Base-by-base conservation (phyloP, 148 eudicot species). In the Vaccinium darrowii region DNA sequence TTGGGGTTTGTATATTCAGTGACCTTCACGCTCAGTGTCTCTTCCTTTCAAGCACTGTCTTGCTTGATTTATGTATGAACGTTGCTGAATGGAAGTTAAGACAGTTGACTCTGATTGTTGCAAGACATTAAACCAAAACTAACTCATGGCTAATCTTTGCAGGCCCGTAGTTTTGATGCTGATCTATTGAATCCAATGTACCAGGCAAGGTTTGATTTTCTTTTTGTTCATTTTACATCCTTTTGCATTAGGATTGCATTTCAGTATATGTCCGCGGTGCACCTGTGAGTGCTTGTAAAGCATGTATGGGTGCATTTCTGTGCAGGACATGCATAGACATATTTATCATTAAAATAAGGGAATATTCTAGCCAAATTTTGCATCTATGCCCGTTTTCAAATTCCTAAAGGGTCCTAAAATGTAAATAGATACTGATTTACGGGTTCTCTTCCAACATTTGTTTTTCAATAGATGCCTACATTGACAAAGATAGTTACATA, bases 131-230 rank as follows among this genome's bases (percentile, higher is more conserved):
- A n/a, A 2, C 21, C 47, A 81, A 25, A 49, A 65, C 75, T 69
- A 67, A 71, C 73, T 71, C 1, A 0, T 83, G 33, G 56, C 43
- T 69, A 21, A 49, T 86, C 69, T 84, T 81, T 87, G 86, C 95
- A 96, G 99, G 99, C 88, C 77, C 94, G 97, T 63, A 86, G 92
- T 81, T 95, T 94, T 84, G 98, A 94, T 88, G 83, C 88, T 84
- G 95, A 87, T 81, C 89, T 89, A 76, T 88, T 97, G 82, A 85
- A 97, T 90, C 91, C 96, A 47, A 97, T 97, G 99, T 95, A 97
- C 88, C 89, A 97, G 88, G 90, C 89, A 87, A 95, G 99, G 99
- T 92, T 71, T 78, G 74, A 33, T 82, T 86, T 50, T 51, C 36
- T 23, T 71, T 76, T 8, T 60, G 1, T 16, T 72, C n/a, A 19